Evolutionary conservation across 306 rosid species (phyloP).

Genomic region (Acacia acuminata): DNA sequence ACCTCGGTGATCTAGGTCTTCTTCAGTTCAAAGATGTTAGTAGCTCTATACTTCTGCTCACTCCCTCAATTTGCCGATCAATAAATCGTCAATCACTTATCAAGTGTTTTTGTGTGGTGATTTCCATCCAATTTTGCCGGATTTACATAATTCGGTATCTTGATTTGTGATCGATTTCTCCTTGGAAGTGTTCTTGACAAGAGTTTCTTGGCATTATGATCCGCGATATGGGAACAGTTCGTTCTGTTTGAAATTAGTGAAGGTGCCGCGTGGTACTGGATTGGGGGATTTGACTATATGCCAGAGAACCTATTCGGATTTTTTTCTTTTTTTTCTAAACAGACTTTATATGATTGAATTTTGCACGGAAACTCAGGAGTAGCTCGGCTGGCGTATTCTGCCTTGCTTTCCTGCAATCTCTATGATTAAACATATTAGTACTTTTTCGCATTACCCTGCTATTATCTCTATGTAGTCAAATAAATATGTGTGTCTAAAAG

Average conservation of each 20-base stretch:
- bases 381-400: background rate
- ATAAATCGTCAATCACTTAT: conserved; percentile 37
- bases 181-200: background rate
- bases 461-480: conserved; percentile 1
- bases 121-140: background rate
- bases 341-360: background rate
- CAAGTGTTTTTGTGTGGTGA: background rate
- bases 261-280: background rate
- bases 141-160: conserved; percentile 22
- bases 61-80: background rate
- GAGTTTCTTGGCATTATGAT: conserved; percentile 20
- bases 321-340: too few species aligned
- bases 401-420: conserved; percentile 8
- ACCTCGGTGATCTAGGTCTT: conserved; percentile 95
- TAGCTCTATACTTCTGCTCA: background rate
- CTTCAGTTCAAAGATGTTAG: conserved; percentile 89
- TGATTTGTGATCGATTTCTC: background rate
- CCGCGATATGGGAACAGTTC: conserved; percentile 22
- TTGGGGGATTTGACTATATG: background rate
- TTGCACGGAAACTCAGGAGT: background rate
- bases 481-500: background rate
- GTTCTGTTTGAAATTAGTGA: conserved; percentile 6
- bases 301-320: background rate
- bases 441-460: background rate
- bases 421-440: background rate